These are phyloP conservation scores for Auriscalpium orientale DNA, from an alignment of 768 basidiomycete genomes.

Conservation along the genomic window DNA sequence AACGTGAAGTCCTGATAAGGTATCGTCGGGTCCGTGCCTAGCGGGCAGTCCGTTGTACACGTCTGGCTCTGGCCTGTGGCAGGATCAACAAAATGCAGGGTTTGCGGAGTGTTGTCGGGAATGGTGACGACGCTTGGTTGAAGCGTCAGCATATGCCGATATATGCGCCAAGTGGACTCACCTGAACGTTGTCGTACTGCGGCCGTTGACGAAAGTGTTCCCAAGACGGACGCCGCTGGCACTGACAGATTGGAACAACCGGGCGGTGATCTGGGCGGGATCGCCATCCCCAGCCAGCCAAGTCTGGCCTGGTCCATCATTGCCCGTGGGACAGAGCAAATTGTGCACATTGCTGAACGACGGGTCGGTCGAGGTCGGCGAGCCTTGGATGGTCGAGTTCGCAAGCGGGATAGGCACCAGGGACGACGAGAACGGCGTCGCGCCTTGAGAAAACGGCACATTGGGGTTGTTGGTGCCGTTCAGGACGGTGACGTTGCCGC, in stretches of 20 bases:
- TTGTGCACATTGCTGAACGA: slow-evolving; percentile 57
- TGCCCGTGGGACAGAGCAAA: slow-evolving; percentile 82
- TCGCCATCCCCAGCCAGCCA: slow-evolving; percentile 80
- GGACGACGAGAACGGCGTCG: slow-evolving; percentile 83
- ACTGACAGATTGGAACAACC: slow-evolving; percentile 65
- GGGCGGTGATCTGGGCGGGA: slow-evolving; percentile 65
- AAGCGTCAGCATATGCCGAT: slow-evolving; percentile 9
- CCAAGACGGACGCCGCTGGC: slow-evolving; percentile 82
- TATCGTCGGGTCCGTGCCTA: slow-evolving; percentile 67
- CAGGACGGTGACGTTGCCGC: slow-evolving; percentile 39
- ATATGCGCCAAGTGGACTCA: slow-evolving; percentile 27
- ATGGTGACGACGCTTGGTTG: slow-evolving; percentile 68
- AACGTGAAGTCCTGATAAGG: slow-evolving; percentile 95
- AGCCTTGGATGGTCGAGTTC: slow-evolving; percentile 48
- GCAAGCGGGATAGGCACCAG: slow-evolving; percentile 73
- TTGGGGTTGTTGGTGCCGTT: slow-evolving; percentile 79
- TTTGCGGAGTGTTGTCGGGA: slow-evolving; percentile 79
- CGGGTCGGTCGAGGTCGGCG: slow-evolving; percentile 52
- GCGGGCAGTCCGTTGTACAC: slow-evolving; percentile 73
- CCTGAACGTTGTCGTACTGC: slow-evolving; percentile 88
- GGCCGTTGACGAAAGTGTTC: slow-evolving; percentile 77
- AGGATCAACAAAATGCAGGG: slow-evolving; percentile 73
- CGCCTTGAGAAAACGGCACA: slow-evolving; percentile 73
- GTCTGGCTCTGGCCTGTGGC: slow-evolving; percentile 65
- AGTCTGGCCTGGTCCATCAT: slow-evolving; percentile 68